These are phyloP conservation scores for Babesia microti DNA, from an alignment of 169 alveolate genomes.

Conservation along the genomic window DNA sequence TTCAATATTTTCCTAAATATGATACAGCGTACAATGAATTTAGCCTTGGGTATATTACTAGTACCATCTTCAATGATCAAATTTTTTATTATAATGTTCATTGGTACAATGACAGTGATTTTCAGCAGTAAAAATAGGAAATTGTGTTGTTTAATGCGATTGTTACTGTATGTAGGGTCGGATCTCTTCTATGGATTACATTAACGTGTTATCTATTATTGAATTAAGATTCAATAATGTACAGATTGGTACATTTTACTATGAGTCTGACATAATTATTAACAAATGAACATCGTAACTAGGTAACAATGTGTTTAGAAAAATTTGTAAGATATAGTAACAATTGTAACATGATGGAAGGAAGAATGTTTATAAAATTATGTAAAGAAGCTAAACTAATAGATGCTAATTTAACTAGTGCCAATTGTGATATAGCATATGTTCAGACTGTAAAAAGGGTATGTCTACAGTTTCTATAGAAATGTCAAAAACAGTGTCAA, in stretches of 20 bases:
- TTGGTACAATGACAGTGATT: background rate
- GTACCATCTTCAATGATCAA: constrained; percentile 15
- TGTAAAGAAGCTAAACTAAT: constrained; percentile 26
- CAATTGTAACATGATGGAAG: constrained; percentile 19
- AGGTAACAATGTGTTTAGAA: background rate
- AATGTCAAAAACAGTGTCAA: too few relatives aligned
- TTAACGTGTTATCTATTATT: background rate
- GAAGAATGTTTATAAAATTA: constrained; percentile 35
- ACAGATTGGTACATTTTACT: too few relatives aligned
- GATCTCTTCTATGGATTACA: too few relatives aligned
- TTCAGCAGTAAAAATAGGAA: background rate
- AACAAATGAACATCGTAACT: background rate
- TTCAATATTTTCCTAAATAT: constrained; percentile 34
- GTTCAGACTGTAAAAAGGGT: constrained; percentile 24
- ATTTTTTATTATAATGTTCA: constrained; percentile 16
- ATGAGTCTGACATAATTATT: too few relatives aligned
- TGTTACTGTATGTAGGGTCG: too few relatives aligned
- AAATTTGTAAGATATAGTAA: constrained; percentile 15
- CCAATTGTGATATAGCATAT: constrained; percentile 18
- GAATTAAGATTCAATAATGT: constrained; percentile 1
- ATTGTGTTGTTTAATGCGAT: background rate
- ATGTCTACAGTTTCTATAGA: too few relatives aligned
- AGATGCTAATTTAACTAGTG: constrained; percentile 4
- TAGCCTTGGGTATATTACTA: constrained; percentile 29
- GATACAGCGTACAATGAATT: constrained; percentile 23